Base-by-base conservation (phyloP, 441 rosid genomes). In the Viola pubescens region DNA sequence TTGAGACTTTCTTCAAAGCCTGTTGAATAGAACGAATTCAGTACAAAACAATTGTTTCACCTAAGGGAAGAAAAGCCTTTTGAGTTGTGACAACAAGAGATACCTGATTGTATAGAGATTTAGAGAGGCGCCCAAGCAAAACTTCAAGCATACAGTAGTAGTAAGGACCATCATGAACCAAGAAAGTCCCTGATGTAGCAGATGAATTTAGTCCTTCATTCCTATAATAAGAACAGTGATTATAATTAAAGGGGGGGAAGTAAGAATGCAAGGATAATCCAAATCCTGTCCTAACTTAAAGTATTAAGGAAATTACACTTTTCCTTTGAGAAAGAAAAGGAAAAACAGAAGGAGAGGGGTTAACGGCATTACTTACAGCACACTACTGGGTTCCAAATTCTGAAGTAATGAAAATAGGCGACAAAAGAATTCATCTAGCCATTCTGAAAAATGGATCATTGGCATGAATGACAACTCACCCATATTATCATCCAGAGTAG, bases 71-170 rank as follows among this genome's bases (percentile, higher is more conserved):
- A 50, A 37, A 16, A 5, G 9, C 37, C 40, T 44, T 37, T 52
- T 11, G 51, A 71, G 60, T 50, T 56, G 39, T 61, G 19, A 64
- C 64, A 64, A 59, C 51, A 79, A 58, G 38, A 45, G 50, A 73
- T 65, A 83, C 99, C 98, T 91, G 99, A 68, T 69, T 79, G 75
- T 84, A 94, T 47, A 94, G 79, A 39, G 97, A 79, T 72, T 81
- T 87, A 40, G 99, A 88, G 55, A 91, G 83, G 73, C 92, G 82
- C 61, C 99, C 99, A 59, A 94, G 87, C 75, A 94, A 80, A 61
- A 91, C 84, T 82, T 94, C 99, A 62, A 94, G 97, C 98, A 91
- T 90, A 79, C 98, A 94, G 75, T 82, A 94, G 77, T 91, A 94
- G 70, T 82, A 85, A 53, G 98, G 99, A 67, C 99, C 96, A 68